Base-by-base conservation (phyloP, 305 asterid genomes). In the Andrographis paniculata region DNA sequence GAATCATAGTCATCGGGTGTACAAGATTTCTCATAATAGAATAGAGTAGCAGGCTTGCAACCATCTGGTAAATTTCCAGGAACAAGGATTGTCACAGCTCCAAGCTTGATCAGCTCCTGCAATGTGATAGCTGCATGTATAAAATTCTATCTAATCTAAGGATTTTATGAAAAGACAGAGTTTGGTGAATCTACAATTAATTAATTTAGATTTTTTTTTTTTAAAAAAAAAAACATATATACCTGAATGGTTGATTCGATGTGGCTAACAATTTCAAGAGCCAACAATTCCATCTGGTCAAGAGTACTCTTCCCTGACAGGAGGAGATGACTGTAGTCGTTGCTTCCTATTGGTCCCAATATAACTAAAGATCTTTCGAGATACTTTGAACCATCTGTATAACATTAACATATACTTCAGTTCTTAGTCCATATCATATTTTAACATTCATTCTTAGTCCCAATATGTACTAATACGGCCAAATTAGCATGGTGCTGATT, bases 331-430 rank as follows among this genome's bases (percentile, higher is more conserved):
- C 58, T 63, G 61, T 72, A 72, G 24, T 76, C 80, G 42, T 69
- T 72, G 42, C 70, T 73, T 48, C 80, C 77, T 2, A 76, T 72
- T 59, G 60, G 72, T 23, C 84, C 80, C 63, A 72, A 6, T 1
- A 72, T 9, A 63, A 76, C 50, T 39, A 76, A 18, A 17, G 72
- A 55, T 1, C 35, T 63, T n/a, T 47, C 6, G 1, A 76, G 60
- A 31, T 21, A 65, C 10, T 24, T 60, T 20, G 61, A 58, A 28
- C 66, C 51, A 46, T 63, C 74, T 65, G 48, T 2, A 4, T 4
- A 1, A 14, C 5, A n/a, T n/a, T n/a, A n/a, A n/a, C n/a, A n/a
- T n/a, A n/a, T n/a, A n/a, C n/a, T n/a, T n/a, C n/a, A n/a, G n/a
- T n/a, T n/a, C n/a, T n/a, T n/a, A n/a, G n/a, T n/a, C n/a, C n/a